Evolutionary conservation across 345 rosid species (phyloP), one percentile per base, ranked within the genome.

Genomic region (Lepidium didymum): DNA sequence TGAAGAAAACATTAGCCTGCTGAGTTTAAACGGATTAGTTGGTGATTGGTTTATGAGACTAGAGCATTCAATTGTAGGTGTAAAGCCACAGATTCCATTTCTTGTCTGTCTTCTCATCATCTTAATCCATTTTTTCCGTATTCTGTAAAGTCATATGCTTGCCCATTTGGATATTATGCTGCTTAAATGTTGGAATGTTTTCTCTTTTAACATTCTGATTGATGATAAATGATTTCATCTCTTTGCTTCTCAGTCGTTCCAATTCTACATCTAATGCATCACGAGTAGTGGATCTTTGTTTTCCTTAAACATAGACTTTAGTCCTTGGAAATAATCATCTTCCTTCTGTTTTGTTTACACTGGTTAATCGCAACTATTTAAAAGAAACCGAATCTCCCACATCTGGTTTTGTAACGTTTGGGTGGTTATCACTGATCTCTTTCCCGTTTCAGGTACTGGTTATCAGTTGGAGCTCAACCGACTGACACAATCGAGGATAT

Each of bases 401-500:
- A 19, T 19, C 21, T 19, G 61, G 10, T 40, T 41, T 37, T 64
- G 33, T 38, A 23, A 16, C 14, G 9, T 9, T 36, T 18, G 29
- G 4, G 25, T 49, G 7, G 15, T 49, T 69, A 50, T 47, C 27
- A 38, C 46, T 38, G 35, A 37, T 36, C 25, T 45, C 42, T 44
- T 44, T 4, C 23, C 8, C 50, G 7, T n/a, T 36, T 42, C 40
- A 94, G 97, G 84, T 94, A 94, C 75, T 94, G 99, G 99, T 67
- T 91, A 57, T 91, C 99, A 0, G 97, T 94, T 38, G 97, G 97
- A 68, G 99, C 97, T 47, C 97, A 87, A 72, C 90, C 99, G 70
- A 88, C 96, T 14, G 91, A 91, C 15, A 80, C 93, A 0, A 90
- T 88, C 40, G 86, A 89, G 42, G 78, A 75, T 35, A 81, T 88